Evolutionary conservation across 371 early-diverging fungal genomes (phyloP).

Genomic region (Rhizopus arrhizus): DNA sequence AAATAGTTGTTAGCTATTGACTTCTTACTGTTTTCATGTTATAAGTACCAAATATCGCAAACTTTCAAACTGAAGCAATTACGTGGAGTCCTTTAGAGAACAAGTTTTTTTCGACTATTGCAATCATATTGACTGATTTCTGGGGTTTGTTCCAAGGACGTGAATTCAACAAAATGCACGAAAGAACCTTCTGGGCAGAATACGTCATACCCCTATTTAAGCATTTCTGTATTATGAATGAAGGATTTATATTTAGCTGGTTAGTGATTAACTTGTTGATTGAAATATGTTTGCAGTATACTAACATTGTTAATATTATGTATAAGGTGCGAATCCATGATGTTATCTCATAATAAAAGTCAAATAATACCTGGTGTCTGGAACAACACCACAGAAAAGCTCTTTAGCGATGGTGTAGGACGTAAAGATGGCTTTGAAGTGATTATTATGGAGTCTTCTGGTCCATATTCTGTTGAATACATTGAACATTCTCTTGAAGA

Average conservation of each 20-base stretch:
- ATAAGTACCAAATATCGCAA: too few species aligned
- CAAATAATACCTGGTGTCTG: constrained; percentile 15
- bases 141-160: constrained; percentile 6
- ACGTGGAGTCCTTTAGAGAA: background rate
- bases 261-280: constrained; percentile 4
- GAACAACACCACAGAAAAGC: constrained; percentile 14
- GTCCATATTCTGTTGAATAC: constrained; percentile 9
- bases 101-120: constrained; percentile 3
- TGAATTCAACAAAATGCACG: constrained; percentile 6
- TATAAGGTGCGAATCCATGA: constrained; percentile 18
- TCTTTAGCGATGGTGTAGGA: constrained; percentile 9
- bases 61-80: constrained; percentile 2
- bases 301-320: constrained; percentile 10
- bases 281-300: background rate
- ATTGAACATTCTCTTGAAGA: constrained; percentile 15
- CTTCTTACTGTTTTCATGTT: too few species aligned
- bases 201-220: constrained; percentile 1
- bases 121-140: constrained; percentile 8
- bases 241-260: constrained; percentile 10
- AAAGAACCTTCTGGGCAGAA: constrained; percentile 6
- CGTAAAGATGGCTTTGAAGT: constrained; percentile 14
- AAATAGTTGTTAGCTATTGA: too few species aligned
- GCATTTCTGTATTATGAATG: constrained; percentile 6
- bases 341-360: constrained; percentile 17
- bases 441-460: constrained; percentile 14